Conservation (phyloP, 306 rosid genomes). For the Oemleria cerasiformis region DNA sequence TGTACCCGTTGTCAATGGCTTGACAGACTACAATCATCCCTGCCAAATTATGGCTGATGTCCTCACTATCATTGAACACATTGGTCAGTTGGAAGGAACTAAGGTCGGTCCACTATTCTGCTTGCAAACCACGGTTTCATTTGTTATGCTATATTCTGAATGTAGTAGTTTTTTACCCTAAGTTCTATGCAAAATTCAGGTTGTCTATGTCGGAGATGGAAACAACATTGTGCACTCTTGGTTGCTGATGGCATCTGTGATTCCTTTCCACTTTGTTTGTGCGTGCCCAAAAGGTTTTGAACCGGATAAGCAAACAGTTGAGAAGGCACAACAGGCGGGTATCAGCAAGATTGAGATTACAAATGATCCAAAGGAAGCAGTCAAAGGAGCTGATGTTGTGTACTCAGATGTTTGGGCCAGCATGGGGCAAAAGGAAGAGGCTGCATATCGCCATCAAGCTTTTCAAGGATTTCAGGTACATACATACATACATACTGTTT, state of each 20-base stretch:
- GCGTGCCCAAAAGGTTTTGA: slow-evolving; percentile 93
- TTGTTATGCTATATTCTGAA: slow-evolving; percentile 21
- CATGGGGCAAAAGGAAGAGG: slow-evolving; percentile 99
- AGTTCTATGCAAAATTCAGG: slow-evolving; percentile 39
- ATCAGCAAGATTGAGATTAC: slow-evolving; percentile 92
- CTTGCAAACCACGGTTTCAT: slow-evolving; percentile 17
- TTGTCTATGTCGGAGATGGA: slow-evolving; percentile 97
- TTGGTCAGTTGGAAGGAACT: slow-evolving; percentile 83
- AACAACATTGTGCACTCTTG: slow-evolving; percentile 97
- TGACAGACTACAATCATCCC: slow-evolving; percentile 98
- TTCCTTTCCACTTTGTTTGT: slow-evolving; percentile 91
- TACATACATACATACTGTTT: background rate
- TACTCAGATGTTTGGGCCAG: slow-evolving; percentile 98
- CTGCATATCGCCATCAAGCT: slow-evolving; percentile 66
- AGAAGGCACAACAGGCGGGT: slow-evolving; percentile 76
- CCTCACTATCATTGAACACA: slow-evolving; percentile 81
- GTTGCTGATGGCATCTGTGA: slow-evolving; percentile 82
- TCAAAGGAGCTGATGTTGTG: slow-evolving; percentile 83
- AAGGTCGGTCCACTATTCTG: slow-evolving; percentile 54
- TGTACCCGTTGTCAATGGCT: slow-evolving; percentile 91
- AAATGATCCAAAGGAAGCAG: slow-evolving; percentile 89
- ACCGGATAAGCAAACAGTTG: slow-evolving; percentile 78
- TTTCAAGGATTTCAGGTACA: slow-evolving; percentile 89
- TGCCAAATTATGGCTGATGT: slow-evolving; percentile 99
- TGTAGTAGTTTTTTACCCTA: background rate